A percentile compares a stretch with the other conserved stretches of the same genome.
These are phyloP conservation scores for Phaseolus coccineus DNA, from an alignment of 331 rosid species.

Conservation along the genomic window DNA sequence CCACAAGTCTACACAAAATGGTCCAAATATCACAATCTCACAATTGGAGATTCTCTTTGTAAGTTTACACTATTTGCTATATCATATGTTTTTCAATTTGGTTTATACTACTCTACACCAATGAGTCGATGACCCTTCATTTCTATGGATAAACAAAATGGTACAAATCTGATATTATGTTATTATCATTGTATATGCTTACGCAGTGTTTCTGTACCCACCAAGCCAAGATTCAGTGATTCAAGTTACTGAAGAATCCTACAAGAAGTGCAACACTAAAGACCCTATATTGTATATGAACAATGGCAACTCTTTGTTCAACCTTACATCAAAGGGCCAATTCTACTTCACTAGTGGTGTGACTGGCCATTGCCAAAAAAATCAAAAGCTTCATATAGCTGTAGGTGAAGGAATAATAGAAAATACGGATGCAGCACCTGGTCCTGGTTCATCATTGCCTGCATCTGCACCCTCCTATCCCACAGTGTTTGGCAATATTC, in stretches of 20 bases:
- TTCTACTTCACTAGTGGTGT: conserved; percentile 83
- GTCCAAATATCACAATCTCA: conserved; percentile 73
- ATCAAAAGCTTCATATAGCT: conserved; percentile 73
- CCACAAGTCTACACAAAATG: conserved; percentile 72
- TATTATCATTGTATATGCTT: not conserved
- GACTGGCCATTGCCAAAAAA: conserved; percentile 71
- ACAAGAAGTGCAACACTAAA: conserved; percentile 72
- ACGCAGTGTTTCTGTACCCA: conserved; percentile 87
- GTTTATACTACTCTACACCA: not conserved
- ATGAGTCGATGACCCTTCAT: not conserved
- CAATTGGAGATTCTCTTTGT: conserved; percentile 88
- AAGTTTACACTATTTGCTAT: conserved; percentile 43
- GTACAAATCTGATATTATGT: not conserved
- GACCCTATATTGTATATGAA: conserved; percentile 78
- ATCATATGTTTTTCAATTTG: not conserved
- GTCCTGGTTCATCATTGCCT: conserved; percentile 61
- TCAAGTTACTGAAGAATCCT: conserved; percentile 73
- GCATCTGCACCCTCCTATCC: conserved; percentile 78
- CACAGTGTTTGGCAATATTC: conserved; percentile 79
- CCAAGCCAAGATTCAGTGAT: conserved; percentile 96
- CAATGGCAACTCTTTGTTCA: conserved; percentile 90
- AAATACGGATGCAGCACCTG: conserved; percentile 49
- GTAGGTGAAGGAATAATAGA: conserved; percentile 46
- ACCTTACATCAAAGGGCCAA: conserved; percentile 67
- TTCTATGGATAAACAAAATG: not conserved